Percentiles rank a stretch among this genome's conserved stretches.
phyloP scores from a whole-genome alignment of 805 yeast genomes.

The Monosporozyma servazzii region DNA sequence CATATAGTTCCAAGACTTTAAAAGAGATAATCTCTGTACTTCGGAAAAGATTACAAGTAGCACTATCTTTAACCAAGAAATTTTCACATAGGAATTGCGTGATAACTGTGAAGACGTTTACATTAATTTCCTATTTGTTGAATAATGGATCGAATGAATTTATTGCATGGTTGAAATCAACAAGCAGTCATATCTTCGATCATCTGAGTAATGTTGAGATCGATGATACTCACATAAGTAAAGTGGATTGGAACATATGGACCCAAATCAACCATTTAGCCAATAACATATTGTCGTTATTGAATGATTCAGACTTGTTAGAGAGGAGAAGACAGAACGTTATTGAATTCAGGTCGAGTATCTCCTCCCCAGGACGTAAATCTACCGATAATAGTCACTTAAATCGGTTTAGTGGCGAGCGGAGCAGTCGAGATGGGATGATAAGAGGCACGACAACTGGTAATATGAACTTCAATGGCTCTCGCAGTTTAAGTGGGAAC shows the following conservation, averaged over 20 bases:
- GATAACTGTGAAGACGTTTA: constrained; percentile 40
- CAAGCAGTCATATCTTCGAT: constrained; percentile 19
- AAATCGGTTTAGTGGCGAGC: constrained; percentile 2
- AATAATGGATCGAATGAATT: constrained; percentile 48
- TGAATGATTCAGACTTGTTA: constrained; percentile 20
- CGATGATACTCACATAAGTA: constrained; percentile 27
- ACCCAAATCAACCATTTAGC: constrained; percentile 34
- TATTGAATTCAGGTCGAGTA: constrained; percentile 26
- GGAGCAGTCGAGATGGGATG: background rate
- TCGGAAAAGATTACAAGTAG: constrained; percentile 31
- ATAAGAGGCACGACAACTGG: background rate
- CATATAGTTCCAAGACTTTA: constrained; percentile 34
- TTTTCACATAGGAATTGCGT: constrained; percentile 30
- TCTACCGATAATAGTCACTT: constrained; percentile 29
- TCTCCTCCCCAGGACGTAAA: constrained; percentile 28
- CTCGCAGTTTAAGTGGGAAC: background rate
- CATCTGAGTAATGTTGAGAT: constrained; percentile 25
- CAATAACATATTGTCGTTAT: constrained; percentile 31
- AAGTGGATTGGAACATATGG: constrained; percentile 29
- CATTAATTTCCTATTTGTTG: constrained; percentile 42
- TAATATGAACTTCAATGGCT: background rate
- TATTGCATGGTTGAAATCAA: constrained; percentile 38
- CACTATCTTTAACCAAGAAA: constrained; percentile 3
- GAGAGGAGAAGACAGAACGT: constrained; percentile 23
- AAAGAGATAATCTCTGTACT: constrained; percentile 34